A percentile compares a stretch with the other conserved stretches of the same genome.
Evolutionary conservation across 2,329 filamentous ascomycete species (phyloP).

Genomic region (Hypoxylon sp.): DNA sequence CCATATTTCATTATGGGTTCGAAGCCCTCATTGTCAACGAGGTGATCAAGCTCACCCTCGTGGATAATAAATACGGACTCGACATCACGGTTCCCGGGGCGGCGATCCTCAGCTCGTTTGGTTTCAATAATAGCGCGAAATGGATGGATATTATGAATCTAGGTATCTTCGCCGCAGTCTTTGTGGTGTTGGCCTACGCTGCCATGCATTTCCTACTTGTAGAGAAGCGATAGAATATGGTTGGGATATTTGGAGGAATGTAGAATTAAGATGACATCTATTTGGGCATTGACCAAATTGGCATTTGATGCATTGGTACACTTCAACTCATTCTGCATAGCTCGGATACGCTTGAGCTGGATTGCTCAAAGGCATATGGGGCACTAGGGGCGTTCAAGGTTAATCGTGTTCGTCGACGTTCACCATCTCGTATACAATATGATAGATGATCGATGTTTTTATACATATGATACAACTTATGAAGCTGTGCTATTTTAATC

Average conservation of each 20-base stretch:
- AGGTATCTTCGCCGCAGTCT: slow-evolving; percentile 83
- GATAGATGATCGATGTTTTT: slow-evolving; percentile 41
- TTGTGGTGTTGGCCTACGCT: slow-evolving; percentile 87
- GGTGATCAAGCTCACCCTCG: slow-evolving; percentile 87
- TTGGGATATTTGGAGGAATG: slow-evolving; percentile 18
- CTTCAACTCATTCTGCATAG: slow-evolving; percentile 39
- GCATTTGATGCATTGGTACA: slow-evolving; percentile 29
- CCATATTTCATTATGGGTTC: slow-evolving; percentile 98
- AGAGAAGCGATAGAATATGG: slow-evolving; percentile 78
- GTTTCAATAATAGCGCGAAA: slow-evolving; percentile 88
- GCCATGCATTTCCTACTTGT: slow-evolving; percentile 96
- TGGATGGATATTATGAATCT: slow-evolving; percentile 88
- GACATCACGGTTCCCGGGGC: slow-evolving; percentile 97
- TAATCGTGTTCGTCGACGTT: slow-evolving; percentile 28
- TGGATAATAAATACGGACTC: slow-evolving; percentile 95
- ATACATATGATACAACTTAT: slow-evolving; percentile 49
- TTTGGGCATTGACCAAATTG: slow-evolving; percentile 23
- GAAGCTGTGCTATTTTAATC: slow-evolving; percentile 38
- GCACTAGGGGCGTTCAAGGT: slow-evolving; percentile 37
- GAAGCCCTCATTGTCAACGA: slow-evolving; percentile 98
- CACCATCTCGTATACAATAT: slow-evolving; percentile 31
- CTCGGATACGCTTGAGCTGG: slow-evolving; percentile 36
- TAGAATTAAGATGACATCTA: slow-evolving; percentile 36
- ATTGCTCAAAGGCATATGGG: slow-evolving; percentile 40
- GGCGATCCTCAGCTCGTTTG: slow-evolving; percentile 93